These are phyloP conservation scores for Aaosphaeria arxii DNA, from an alignment of 2,329 filamentous ascomycete species.

Conservation along the genomic window DNA sequence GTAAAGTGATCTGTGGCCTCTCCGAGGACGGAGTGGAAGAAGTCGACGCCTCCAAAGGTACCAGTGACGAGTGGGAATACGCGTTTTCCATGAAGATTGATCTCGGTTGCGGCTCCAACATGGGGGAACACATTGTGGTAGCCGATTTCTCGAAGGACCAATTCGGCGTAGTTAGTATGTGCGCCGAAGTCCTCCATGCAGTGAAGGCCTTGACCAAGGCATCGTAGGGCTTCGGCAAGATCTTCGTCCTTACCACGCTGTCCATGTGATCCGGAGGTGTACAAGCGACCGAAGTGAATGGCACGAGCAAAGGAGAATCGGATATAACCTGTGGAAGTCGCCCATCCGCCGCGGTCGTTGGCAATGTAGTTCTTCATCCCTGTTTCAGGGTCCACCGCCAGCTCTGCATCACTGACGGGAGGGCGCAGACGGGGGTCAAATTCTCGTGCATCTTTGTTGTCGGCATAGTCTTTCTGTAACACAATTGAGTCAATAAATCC, in stretches of 20 bases:
- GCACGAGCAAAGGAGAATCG: conserved; percentile 47
- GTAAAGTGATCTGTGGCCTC: conserved; percentile 50
- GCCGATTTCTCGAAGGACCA: conserved; percentile 51
- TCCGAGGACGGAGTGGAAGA: conserved; percentile 50
- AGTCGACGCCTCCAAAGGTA: conserved; percentile 53
- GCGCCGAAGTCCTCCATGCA: conserved; percentile 55
- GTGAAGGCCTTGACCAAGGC: conserved; percentile 52
- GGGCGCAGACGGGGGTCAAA: conserved; percentile 79
- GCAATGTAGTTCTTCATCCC: conserved; percentile 99
- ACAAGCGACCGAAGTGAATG: conserved; percentile 49
- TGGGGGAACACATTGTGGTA: conserved; percentile 53
- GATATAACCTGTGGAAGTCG: conserved; percentile 84
- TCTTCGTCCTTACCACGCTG: conserved; percentile 43
- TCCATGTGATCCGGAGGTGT: conserved; percentile 42
- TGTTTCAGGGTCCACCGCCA: conserved; percentile 45
- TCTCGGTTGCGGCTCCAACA: conserved; percentile 45
- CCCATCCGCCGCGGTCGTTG: conserved; percentile 83
- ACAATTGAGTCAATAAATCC: neutral
- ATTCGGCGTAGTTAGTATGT: conserved; percentile 55
- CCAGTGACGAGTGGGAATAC: conserved; percentile 54
- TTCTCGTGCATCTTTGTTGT: conserved; percentile 78
- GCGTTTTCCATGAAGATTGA: conserved; percentile 46
- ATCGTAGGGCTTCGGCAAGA: conserved; percentile 48
- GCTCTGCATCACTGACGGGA: conserved; percentile 58
- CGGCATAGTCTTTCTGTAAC: conserved; percentile 37